Evolutionary conservation across 1,284 basidiomycete species (phyloP).

Genomic region (Mycena citricolor): DNA sequence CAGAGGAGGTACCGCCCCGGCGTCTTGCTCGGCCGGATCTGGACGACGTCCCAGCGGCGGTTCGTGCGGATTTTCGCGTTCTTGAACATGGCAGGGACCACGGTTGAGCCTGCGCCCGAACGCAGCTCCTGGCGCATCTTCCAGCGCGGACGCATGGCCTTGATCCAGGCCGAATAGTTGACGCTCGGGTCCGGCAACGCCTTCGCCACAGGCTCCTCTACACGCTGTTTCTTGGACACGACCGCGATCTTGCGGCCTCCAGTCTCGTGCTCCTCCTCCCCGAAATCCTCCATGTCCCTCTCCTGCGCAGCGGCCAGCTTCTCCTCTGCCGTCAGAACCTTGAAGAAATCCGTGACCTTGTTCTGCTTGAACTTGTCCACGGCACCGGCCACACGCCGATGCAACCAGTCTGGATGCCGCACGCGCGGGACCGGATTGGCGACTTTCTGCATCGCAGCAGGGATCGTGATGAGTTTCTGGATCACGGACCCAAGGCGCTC

Average conservation of each 20-base stretch:
- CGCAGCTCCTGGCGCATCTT: conserved; percentile 55
- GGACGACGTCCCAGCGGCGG: conserved; percentile 90
- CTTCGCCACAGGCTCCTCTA: conserved; percentile 31
- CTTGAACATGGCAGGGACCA: conserved; percentile 80
- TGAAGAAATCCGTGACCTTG: conserved; percentile 96
- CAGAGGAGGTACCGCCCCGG: conserved; percentile 89
- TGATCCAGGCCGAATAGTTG: conserved; percentile 82
- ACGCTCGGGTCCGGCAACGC: conserved; percentile 59
- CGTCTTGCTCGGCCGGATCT: conserved; percentile 77
- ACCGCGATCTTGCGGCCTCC: conserved; percentile 52
- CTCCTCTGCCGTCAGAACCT: conserved; percentile 38
- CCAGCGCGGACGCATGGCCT: conserved; percentile 83
- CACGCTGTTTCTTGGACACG: conserved; percentile 48
- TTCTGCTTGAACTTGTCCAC: conserved; percentile 99
- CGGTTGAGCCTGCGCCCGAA: conserved; percentile 39
- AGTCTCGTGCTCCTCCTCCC: conserved; percentile 26
- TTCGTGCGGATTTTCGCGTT: conserved; percentile 66
- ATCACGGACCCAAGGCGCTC: conserved; percentile 97
- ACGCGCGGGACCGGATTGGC: conserved; percentile 95
- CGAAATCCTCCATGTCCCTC: conserved; percentile 71
- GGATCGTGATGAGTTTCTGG: conserved; percentile 99
- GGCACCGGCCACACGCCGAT: conserved; percentile 83
- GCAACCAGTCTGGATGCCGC: conserved; percentile 97
- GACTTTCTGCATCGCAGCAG: conserved; percentile 97
- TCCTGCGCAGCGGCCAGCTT: conserved; percentile 34